These are phyloP conservation scores for Rhynchosporium secalis DNA, from an alignment of 2,329 filamentous ascomycete genomes.

Conservation along the genomic window DNA sequence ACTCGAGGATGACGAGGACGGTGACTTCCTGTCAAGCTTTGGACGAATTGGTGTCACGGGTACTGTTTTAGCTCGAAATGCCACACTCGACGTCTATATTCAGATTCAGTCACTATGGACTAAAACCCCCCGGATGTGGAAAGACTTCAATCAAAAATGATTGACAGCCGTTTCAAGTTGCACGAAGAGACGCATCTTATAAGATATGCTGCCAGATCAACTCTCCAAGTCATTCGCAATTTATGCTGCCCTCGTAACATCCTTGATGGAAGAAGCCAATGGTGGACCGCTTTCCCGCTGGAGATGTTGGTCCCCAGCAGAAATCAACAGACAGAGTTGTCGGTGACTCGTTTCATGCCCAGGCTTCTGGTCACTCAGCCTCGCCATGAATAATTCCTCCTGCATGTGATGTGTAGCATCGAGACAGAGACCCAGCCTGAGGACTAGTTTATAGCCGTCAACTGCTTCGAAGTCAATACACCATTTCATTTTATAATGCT, in stretches of 20 bases:
- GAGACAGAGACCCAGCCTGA: neutral
- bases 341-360: conserved; percentile 1
- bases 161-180: neutral
- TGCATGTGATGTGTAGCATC: conserved; percentile 4
- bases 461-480: neutral
- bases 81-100: too few species aligned
- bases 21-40: neutral
- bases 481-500: too few species aligned
- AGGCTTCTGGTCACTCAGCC: conserved; percentile 3
- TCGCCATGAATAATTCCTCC: conserved; percentile 3
- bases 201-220: neutral
- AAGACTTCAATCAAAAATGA: neutral
- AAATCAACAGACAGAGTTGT: conserved; percentile 5
- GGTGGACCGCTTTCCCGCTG: neutral
- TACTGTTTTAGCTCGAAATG: too few species aligned
- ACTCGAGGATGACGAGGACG: neutral
- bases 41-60: neutral
- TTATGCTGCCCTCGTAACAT: neutral
- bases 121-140: neutral
- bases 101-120: too few species aligned
- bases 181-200: neutral
- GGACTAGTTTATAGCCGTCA: neutral
- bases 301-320: neutral
- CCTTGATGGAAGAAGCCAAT: neutral
- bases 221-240: neutral